phyloP scores from a whole-genome alignment of 352 stramenopile genomes.

The Globisporangium ultimum region DNA sequence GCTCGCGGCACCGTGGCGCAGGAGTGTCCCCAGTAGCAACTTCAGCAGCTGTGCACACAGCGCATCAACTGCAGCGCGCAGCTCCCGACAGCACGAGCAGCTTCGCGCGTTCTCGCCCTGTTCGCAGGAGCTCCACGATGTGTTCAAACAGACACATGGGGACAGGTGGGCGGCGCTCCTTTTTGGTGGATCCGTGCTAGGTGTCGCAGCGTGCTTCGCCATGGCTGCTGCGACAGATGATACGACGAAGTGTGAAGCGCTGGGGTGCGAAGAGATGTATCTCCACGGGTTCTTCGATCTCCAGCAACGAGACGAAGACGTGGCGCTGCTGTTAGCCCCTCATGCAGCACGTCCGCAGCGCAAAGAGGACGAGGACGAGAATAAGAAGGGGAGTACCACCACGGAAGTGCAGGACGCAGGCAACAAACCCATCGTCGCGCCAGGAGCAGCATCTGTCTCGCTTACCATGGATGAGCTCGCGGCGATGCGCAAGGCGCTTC shows the following conservation, averaged over 20 bases:
- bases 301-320: background rate
- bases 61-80: no score
- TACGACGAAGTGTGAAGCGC: background rate
- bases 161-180: background rate
- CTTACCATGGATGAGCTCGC: background rate
- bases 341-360: background rate
- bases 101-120: no score
- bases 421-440: background rate
- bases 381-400: background rate
- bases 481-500: constrained; percentile 10
- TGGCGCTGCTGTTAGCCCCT: background rate
- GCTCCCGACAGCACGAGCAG: no score
- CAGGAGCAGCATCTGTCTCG: background rate
- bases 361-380: background rate
- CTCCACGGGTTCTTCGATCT: background rate
- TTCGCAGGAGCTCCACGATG: background rate
- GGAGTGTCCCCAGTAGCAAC: background rate
- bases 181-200: constrained; percentile 2
- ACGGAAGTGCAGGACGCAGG: background rate
- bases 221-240: background rate
- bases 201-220: background rate
- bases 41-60: background rate
- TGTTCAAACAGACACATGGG: background rate
- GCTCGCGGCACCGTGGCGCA: background rate
- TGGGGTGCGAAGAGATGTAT: background rate